phyloP scores from a whole-genome alignment of 305 asterid genomes.

The Rubia peregrina region DNA sequence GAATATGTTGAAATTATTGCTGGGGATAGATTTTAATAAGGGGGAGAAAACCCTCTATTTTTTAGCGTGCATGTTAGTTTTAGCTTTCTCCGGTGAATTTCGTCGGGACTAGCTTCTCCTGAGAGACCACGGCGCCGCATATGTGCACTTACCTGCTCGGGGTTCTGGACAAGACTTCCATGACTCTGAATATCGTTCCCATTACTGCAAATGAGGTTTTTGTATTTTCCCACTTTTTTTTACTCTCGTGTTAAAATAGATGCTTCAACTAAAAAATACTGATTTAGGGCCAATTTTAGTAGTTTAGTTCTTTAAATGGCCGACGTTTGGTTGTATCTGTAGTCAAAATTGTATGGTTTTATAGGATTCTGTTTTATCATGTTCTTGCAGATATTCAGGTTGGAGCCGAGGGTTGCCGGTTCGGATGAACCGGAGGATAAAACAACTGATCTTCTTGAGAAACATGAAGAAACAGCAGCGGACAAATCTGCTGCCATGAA shows the following conservation, averaged over 20 bases:
- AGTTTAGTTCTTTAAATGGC: neutral
- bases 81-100: slow-evolving; percentile 41
- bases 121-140: slow-evolving; percentile 71
- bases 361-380: neutral
- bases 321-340: neutral
- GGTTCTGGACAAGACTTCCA: slow-evolving; percentile 55
- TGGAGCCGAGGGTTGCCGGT: slow-evolving; percentile 49
- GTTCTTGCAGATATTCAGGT: slow-evolving; percentile 51
- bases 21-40: too few species aligned
- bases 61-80: too few species aligned
- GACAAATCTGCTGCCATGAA: slow-evolving; percentile 28
- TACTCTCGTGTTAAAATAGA: neutral
- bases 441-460: slow-evolving; percentile 23
- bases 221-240: neutral
- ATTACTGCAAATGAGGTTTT: slow-evolving; percentile 68
- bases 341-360: neutral
- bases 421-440: slow-evolving; percentile 30
- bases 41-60: too few species aligned
- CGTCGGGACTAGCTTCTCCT: slow-evolving; percentile 72
- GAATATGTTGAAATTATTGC: too few species aligned
- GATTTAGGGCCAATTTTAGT: neutral
- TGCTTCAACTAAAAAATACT: too few species aligned
- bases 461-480: slow-evolving; percentile 32
- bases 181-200: slow-evolving; percentile 61
- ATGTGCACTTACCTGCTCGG: slow-evolving; percentile 67